Conservation (phyloP, 768 basidiomycete species). For the Tubosaeta sp. region DNA sequence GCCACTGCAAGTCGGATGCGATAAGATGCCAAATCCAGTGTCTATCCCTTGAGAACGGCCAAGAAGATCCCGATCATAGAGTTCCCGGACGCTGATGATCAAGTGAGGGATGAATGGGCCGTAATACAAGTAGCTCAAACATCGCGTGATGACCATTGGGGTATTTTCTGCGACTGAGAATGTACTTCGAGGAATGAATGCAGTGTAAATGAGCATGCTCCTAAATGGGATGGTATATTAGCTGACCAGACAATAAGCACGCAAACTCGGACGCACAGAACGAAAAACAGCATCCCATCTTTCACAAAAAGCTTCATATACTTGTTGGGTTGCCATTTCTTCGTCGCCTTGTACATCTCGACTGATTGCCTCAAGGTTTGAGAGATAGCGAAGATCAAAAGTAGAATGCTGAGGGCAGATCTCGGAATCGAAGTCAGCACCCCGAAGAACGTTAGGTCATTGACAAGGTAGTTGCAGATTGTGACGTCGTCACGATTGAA, state of each 20-base stretch:
- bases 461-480: too few species aligned
- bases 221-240: background rate
- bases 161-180: background rate
- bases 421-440: background rate
- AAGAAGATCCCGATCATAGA: background rate
- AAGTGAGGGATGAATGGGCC: background rate
- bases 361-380: background rate
- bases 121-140: background rate
- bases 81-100: background rate
- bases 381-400: background rate
- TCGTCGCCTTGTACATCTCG: background rate
- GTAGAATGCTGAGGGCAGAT: background rate
- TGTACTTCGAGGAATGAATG: background rate
- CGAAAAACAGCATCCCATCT: slow-evolving; percentile 6
- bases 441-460: too few species aligned
- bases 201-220: background rate
- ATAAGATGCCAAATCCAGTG: background rate
- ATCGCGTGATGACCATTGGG: background rate
- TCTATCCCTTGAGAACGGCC: background rate
- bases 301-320: background rate
- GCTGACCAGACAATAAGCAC: background rate
- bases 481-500: background rate
- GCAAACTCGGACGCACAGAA: background rate
- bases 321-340: slow-evolving; percentile 3
- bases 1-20: background rate